phyloP scores from a whole-genome alignment of 768 basidiomycete genomes.

The Amylocystis lapponica region DNA sequence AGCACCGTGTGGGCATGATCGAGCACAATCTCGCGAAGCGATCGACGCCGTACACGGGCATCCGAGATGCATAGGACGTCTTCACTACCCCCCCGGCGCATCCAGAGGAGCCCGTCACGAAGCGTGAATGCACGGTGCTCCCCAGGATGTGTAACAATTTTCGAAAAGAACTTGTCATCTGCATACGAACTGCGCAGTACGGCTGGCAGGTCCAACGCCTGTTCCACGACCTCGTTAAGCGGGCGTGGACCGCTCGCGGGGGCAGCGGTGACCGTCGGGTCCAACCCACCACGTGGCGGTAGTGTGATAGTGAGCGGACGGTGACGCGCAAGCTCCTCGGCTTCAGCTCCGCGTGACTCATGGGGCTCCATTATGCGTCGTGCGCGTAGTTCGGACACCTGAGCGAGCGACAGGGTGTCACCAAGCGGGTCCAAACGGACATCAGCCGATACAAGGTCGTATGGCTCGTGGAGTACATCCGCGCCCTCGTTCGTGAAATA shows the following conservation, averaged over 20 bases:
- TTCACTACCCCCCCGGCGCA: background rate
- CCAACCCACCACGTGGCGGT: background rate
- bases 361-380: too few relatives aligned
- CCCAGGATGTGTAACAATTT: conserved; percentile 1
- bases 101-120: conserved; percentile 3
- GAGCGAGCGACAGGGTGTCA: too few relatives aligned
- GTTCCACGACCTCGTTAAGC: background rate
- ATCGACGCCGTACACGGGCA: conserved; percentile 6
- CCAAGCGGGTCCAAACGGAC: too few relatives aligned
- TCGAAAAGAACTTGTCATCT: conserved; percentile 10
- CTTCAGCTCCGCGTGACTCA: background rate
- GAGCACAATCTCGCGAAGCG: conserved; percentile 15
- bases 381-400: too few relatives aligned
- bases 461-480: background rate
- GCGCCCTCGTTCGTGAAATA: conserved; percentile 25
- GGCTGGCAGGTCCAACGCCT: conserved; percentile 1
- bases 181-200: conserved; percentile 3
- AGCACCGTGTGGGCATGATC: conserved; percentile 25
- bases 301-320: background rate
- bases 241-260: background rate
- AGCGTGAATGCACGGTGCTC: conserved; percentile 4
- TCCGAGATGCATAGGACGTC: conserved; percentile 18
- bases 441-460: conserved; percentile 4
- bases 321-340: background rate
- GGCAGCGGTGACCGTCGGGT: background rate